Evolutionary conservation across 1,139 yeast species (phyloP).

Genomic region (Keqinozyma sinolaborantium): DNA sequence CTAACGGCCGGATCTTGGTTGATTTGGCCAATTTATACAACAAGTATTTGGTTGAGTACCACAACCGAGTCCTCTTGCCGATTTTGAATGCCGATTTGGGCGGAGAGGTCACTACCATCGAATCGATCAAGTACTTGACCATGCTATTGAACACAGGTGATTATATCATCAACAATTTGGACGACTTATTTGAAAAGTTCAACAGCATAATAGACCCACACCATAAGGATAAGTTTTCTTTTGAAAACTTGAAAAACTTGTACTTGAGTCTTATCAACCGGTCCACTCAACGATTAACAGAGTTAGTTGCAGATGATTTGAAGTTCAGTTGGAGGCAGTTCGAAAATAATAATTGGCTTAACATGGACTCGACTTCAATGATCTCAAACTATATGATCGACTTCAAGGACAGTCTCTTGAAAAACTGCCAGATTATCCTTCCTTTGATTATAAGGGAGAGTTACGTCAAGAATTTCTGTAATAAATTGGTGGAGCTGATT

Average conservation of each 20-base stretch:
- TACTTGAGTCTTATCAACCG: slow-evolving; percentile 58
- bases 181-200: slow-evolving; percentile 71
- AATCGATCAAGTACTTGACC: slow-evolving; percentile 65
- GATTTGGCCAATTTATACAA: slow-evolving; percentile 64
- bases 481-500: slow-evolving; percentile 67
- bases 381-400: slow-evolving; percentile 69
- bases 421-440: slow-evolving; percentile 48
- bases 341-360: slow-evolving; percentile 74
- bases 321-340: slow-evolving; percentile 84
- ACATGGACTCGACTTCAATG: slow-evolving; percentile 59
- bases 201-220: slow-evolving; percentile 39
- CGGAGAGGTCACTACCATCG: slow-evolving; percentile 29
- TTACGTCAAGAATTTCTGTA: slow-evolving; percentile 71
- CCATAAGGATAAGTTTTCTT: slow-evolving; percentile 34
- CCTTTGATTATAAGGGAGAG: slow-evolving; percentile 66
- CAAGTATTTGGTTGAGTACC: slow-evolving; percentile 65
- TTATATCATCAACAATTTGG: slow-evolving; percentile 74
- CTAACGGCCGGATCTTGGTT: slow-evolving; percentile 61
- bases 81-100: slow-evolving; percentile 43
- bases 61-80: slow-evolving; percentile 56
- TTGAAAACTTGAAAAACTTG: slow-evolving; percentile 54
- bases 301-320: slow-evolving; percentile 58
- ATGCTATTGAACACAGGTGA: slow-evolving; percentile 85
- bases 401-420: slow-evolving; percentile 42
- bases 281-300: slow-evolving; percentile 54